Evolutionary conservation across 2,329 filamentous ascomycete species (phyloP).

Genomic region (Trichoderma gracile): DNA sequence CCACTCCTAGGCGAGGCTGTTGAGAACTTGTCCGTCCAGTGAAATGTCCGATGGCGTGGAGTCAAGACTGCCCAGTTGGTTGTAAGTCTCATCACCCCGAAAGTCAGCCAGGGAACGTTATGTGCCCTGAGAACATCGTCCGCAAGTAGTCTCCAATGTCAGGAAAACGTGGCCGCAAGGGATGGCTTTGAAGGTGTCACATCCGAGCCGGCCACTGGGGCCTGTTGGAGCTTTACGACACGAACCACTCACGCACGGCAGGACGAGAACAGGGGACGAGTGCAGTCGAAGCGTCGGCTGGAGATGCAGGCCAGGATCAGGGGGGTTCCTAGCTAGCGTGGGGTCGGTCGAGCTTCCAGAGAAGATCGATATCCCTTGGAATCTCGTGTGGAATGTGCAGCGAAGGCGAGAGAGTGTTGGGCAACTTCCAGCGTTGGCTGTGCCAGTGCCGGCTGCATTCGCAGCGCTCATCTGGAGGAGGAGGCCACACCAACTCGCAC

Average conservation of each 20-base stretch:
- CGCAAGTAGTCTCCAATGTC: constrained; percentile 1
- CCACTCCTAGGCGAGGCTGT: background rate
- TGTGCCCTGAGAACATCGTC: background rate
- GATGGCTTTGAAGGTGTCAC: background rate
- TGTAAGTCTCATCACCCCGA: background rate
- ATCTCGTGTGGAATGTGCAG: constrained; percentile 16
- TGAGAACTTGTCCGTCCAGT: background rate
- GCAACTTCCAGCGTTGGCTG: constrained; percentile 4
- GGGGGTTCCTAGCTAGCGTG: constrained; percentile 15
- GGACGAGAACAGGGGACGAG: constrained; percentile 8
- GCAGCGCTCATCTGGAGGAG: background rate
- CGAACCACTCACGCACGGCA: constrained; percentile 3
- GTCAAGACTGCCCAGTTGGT: background rate
- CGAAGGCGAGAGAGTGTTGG: constrained; percentile 1
- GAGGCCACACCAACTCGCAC: background rate
- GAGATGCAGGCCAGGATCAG: constrained; percentile 13
- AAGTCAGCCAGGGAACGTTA: background rate
- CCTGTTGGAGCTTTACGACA: background rate
- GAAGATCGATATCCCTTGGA: constrained; percentile 23
- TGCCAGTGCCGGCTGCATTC: background rate
- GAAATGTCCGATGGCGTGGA: background rate
- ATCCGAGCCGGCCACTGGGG: constrained; percentile 1
- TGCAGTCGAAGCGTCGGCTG: constrained; percentile 2
- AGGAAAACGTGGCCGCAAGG: background rate
- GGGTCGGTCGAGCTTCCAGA: constrained; percentile 20